A percentile compares a stretch with the other conserved stretches of the same genome.
Evolutionary conservation across 108 stramenopile genomes (phyloP).

Genomic region (Fistulifera pelliculosa): DNA sequence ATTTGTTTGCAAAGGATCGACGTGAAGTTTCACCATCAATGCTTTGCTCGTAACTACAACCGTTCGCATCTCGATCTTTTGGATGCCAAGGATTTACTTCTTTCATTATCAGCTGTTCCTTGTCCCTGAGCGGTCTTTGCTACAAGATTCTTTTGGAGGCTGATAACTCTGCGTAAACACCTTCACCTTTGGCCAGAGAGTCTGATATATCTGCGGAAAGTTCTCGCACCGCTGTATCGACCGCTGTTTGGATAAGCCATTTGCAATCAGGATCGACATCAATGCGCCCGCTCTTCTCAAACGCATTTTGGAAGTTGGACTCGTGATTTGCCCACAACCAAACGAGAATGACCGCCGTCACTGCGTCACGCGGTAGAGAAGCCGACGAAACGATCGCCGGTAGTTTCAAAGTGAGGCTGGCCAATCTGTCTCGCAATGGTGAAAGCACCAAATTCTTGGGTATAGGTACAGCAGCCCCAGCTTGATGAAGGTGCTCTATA

Average conservation of each 20-base stretch:
- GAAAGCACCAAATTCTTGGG: slow-evolving; percentile 43
- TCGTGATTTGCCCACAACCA: slow-evolving; percentile 71
- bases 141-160: slow-evolving; percentile 5
- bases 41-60: slow-evolving; percentile 46
- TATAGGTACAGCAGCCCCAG: slow-evolving; percentile 60
- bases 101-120: neutral
- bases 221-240: slow-evolving; percentile 31
- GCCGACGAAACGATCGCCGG: slow-evolving; percentile 9
- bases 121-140: slow-evolving; percentile 7
- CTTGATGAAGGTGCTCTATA: slow-evolving; percentile 32
- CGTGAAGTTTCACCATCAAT: slow-evolving; percentile 29
- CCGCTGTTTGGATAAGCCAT: slow-evolving; percentile 53
- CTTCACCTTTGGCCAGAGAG: slow-evolving; percentile 1
- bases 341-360: slow-evolving; percentile 46
- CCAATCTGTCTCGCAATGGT: slow-evolving; percentile 39
- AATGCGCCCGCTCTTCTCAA: slow-evolving; percentile 41
- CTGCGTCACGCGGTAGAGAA: slow-evolving; percentile 25
- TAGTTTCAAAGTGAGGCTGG: slow-evolving; percentile 20
- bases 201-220: slow-evolving; percentile 27
- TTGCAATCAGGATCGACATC: slow-evolving; percentile 58
- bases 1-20: slow-evolving; percentile 12
- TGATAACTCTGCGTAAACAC: slow-evolving; percentile 1
- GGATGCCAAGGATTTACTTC: neutral
- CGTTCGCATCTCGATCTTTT: slow-evolving; percentile 16
- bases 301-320: slow-evolving; percentile 39